Percentiles rank a stretch among this genome's conserved stretches.
phyloP scores from a whole-genome alignment of 2,329 filamentous ascomycete genomes.

The Pseudofabraea citricarpa region DNA sequence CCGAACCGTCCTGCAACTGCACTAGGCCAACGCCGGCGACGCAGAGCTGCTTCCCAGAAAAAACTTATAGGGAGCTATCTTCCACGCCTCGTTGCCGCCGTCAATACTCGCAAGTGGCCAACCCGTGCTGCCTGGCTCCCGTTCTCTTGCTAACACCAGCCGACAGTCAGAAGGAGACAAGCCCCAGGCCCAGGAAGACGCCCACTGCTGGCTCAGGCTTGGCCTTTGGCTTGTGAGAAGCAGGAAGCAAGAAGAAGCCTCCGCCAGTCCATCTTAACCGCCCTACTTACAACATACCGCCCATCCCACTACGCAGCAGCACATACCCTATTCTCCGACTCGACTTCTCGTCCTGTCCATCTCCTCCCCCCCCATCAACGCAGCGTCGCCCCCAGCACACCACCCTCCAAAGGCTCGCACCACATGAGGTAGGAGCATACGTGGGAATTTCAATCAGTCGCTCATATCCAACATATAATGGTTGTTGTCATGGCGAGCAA shows the following conservation, averaged over 20 bases:
- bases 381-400: neutral
- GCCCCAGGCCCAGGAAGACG: too few species aligned
- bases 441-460: neutral
- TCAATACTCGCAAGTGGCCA: too few species aligned
- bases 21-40: neutral
- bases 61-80: neutral
- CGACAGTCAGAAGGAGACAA: too few species aligned
- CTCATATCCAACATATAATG: conserved; percentile 9
- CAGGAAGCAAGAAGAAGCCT: neutral
- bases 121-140: neutral
- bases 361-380: neutral
- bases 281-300: too few species aligned
- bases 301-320: too few species aligned
- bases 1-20: conserved; percentile 1
- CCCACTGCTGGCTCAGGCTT: neutral
- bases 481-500: conserved; percentile 25
- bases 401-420: neutral
- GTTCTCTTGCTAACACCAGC: neutral
- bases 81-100: neutral
- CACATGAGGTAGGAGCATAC: too few species aligned
- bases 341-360: neutral
- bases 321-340: neutral
- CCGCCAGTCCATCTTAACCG: neutral
- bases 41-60: neutral
- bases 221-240: neutral